phyloP scores from a whole-genome alignment of 148 eudicot genomes.

The Agrostemma githago region DNA sequence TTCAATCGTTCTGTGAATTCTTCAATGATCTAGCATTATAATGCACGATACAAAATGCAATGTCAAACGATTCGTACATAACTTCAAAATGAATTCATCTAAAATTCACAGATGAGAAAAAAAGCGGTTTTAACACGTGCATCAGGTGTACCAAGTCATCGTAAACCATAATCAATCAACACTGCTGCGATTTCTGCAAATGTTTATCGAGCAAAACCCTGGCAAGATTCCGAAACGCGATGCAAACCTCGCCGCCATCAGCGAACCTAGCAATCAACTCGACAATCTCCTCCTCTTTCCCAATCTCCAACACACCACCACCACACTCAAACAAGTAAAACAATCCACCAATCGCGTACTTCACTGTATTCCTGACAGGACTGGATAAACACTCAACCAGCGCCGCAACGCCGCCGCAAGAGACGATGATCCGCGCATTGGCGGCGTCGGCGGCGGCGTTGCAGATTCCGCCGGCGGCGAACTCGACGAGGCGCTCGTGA shows the following conservation, averaged over 20 bases:
- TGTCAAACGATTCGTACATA: too few species aligned
- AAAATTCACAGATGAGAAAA: too few species aligned
- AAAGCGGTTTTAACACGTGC: too few species aligned
- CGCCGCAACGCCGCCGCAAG: slow-evolving; percentile 27
- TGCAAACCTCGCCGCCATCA: slow-evolving; percentile 16
- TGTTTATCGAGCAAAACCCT: slow-evolving; percentile 34
- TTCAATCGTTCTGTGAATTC: too few species aligned
- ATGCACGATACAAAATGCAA: too few species aligned
- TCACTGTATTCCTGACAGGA: slow-evolving; percentile 27
- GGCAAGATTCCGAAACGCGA: slow-evolving; percentile 26
- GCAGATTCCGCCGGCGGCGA: slow-evolving; percentile 76
- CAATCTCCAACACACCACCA: slow-evolving; percentile 12
- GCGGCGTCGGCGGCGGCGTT: slow-evolving; percentile 48
- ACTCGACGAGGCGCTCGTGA: slow-evolving; percentile 64
- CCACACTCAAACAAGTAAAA: slow-evolving; percentile 36
- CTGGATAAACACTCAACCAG: slow-evolving; percentile 29
- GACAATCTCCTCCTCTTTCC: slow-evolving; percentile 21
- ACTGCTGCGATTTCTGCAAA: neutral
- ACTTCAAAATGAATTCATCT: too few species aligned
- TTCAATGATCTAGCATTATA: too few species aligned
- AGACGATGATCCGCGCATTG: slow-evolving; percentile 26
- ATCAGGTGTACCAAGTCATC: neutral
- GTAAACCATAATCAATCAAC: neutral
- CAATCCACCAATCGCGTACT: slow-evolving; percentile 31
- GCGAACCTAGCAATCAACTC: slow-evolving; percentile 26